Conservation (phyloP, 139 green algal genomes). For the Astrephomene gubernaculifera region DNA sequence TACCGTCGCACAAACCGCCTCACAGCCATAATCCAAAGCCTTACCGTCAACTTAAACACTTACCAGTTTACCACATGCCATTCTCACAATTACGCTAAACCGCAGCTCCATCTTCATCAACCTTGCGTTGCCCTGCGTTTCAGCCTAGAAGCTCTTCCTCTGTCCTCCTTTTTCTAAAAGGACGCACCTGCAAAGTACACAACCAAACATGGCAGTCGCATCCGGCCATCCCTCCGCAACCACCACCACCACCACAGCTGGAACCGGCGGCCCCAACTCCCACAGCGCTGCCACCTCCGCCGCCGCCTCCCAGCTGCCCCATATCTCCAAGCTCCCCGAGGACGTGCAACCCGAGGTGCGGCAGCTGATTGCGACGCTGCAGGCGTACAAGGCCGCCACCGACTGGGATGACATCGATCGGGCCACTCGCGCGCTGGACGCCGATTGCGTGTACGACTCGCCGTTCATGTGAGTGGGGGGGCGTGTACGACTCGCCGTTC, state of each 20-base stretch:
- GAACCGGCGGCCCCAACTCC: background rate
- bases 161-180: too few relatives aligned
- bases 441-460: constrained; percentile 35
- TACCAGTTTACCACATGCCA: too few relatives aligned
- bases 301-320: background rate
- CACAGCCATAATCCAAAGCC: too few relatives aligned
- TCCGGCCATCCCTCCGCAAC: background rate
- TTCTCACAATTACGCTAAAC: too few relatives aligned
- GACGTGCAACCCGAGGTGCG: constrained; percentile 32
- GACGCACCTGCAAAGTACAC: too few relatives aligned
- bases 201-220: too few relatives aligned
- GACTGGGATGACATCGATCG: constrained; percentile 22
- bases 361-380: background rate
- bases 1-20: too few relatives aligned
- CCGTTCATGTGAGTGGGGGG: constrained; percentile 22
- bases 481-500: background rate
- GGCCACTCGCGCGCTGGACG: constrained; percentile 14
- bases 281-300: background rate
- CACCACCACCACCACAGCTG: too few relatives aligned
- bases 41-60: too few relatives aligned
- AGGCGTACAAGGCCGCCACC: constrained; percentile 22
- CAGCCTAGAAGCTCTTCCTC: too few relatives aligned
- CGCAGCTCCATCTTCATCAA: too few relatives aligned
- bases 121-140: too few relatives aligned
- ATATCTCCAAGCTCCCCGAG: constrained; percentile 12